Evolutionary conservation across 768 basidiomycete genomes (phyloP), one percentile per base, ranked within the genome.

Genomic region (Auriscalpium orientale): DNA sequence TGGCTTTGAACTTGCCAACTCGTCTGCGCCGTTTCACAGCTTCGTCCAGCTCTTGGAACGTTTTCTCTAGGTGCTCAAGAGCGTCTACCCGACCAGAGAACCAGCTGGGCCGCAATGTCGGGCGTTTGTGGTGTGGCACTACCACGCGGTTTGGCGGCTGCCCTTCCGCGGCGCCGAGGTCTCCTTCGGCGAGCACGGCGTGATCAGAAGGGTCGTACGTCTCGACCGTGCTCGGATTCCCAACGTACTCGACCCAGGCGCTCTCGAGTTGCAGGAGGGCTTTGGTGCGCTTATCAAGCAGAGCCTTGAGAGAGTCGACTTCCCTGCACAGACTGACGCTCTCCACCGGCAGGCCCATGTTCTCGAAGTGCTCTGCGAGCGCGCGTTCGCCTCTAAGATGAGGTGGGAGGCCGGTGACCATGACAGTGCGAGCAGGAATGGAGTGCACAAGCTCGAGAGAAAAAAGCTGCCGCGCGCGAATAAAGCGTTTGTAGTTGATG

Each of bases 401-500:
- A n/a, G 72, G 72, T 0, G 97, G 97, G 3, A 98, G 78, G 50
- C 82, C 79, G 16, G 89, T 87, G 43, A 97, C 82, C 72, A 98
- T 80, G 33, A 98, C 89, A 0, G 97, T 98, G 21, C 95, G 85
- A 1, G 94, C 92, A 0, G 95, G 87, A 46, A 98, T 90, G 11
- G 92, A 95, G 65, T 97, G 93, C 12, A 95, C 94, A 16, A 97
- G 82, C 67, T 98, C 94, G 37, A 99, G 76, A 0, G 91, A 91
- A 72, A 95, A 98, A 11, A 97, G 80, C 66, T 98, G 97, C 1
- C 97, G 84, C 0, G 91, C 84, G 21, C 87, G 87, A 56, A 98
- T 81, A 73, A 93, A 97, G 21, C 87, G 83, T 40, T 83, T 79
- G 69, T 94, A 98, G 69, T 95, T 97, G 60, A 83, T 82, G 76